Percentiles rank a stretch among this genome's conserved stretches.
Evolutionary conservation across 2,329 filamentous ascomycete species (phyloP).

Genomic region (Hansfordia pulvinata): DNA sequence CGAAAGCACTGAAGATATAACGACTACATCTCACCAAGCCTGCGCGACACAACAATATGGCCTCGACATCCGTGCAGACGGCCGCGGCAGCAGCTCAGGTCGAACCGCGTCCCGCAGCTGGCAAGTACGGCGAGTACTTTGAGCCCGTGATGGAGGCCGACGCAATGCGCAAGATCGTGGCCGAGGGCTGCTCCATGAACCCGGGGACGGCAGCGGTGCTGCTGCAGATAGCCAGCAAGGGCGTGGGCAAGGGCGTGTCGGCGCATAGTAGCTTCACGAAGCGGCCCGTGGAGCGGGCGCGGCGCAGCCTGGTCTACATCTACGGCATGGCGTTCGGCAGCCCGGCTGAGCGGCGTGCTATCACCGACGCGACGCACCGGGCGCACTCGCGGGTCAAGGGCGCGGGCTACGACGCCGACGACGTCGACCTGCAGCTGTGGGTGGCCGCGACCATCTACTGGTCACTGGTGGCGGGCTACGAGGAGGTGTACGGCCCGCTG

Average conservation of each 20-base stretch:
- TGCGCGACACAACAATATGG: too few relatives aligned
- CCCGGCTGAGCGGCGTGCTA: conserved; percentile 2
- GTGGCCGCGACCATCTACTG: conserved; percentile 6
- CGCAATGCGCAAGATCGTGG: conserved; percentile 1
- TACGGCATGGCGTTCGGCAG: conserved; percentile 7
- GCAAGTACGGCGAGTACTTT: not conserved
- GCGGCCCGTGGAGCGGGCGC: conserved; percentile 2
- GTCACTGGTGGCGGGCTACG: conserved; percentile 3
- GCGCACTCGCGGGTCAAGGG: conserved; percentile 5
- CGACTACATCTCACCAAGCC: too few relatives aligned
- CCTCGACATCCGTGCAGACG: too few relatives aligned
- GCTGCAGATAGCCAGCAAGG: conserved; percentile 2
- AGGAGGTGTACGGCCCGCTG: conserved; percentile 4
- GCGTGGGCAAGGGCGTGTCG: conserved; percentile 1
- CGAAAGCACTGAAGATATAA: too few relatives aligned
- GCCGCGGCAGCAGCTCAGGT: too few relatives aligned
- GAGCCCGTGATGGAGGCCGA: not conserved
- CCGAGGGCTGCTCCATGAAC: conserved; percentile 3
- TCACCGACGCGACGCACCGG: conserved; percentile 5
- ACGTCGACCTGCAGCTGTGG: conserved; percentile 7
- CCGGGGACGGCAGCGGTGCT: conserved; percentile 1
- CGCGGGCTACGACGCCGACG: conserved; percentile 4
- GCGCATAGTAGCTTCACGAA: conserved; percentile 3
- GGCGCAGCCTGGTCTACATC: conserved; percentile 3
- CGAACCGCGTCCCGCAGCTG: too few relatives aligned